phyloP scores from a whole-genome alignment of 2,329 filamentous ascomycete genomes.

The Xylaria sp. region DNA sequence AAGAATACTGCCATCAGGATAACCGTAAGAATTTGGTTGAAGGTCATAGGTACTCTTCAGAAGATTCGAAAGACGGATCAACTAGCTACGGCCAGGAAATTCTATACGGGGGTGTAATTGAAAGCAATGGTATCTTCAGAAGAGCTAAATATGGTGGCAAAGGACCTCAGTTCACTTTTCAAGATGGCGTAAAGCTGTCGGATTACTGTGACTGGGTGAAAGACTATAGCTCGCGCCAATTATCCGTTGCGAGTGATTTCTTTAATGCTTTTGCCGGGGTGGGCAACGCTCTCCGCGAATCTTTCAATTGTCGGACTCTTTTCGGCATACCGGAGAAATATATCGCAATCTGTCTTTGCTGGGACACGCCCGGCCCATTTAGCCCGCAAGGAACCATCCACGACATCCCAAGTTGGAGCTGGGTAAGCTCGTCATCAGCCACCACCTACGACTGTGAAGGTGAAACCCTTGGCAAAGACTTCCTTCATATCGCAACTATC shows the following conservation, averaged over 20 bases:
- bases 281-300: conserved; percentile 15
- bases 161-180: neutral
- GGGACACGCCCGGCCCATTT: conserved; percentile 15
- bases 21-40: neutral
- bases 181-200: conserved; percentile 15
- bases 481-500: conserved; percentile 1
- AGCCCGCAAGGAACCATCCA: conserved; percentile 15
- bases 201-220: conserved; percentile 37
- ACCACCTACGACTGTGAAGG: neutral
- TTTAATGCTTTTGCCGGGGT: conserved; percentile 36
- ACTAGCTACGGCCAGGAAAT: neutral
- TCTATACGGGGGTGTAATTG: no score
- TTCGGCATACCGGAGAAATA: conserved; percentile 36
- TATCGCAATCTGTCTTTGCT: conserved; percentile 31
- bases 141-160: neutral
- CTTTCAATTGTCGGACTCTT: conserved; percentile 19
- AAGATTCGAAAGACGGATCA: neutral
- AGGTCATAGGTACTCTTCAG: neutral
- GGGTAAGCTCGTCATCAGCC: conserved; percentile 8
- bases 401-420: conserved; percentile 32
- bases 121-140: neutral
- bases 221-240: conserved; percentile 32
- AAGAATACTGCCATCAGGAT: neutral
- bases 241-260: conserved; percentile 27
- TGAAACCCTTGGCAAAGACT: neutral